Evolutionary conservation across 345 rosid genomes (phyloP).

Genomic region (Populus davidiana): DNA sequence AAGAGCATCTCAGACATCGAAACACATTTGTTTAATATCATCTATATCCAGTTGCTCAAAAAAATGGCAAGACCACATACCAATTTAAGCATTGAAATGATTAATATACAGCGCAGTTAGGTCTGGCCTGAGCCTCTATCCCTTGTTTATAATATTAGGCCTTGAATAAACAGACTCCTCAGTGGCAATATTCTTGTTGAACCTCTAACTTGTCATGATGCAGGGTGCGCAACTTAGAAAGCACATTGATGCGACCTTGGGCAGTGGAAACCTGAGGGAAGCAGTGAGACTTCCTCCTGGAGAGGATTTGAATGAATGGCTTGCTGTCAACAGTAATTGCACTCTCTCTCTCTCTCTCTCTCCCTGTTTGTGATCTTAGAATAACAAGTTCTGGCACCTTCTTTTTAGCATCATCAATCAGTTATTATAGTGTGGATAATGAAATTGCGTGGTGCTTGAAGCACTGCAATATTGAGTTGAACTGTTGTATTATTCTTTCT

Average conservation of each 20-base stretch:
- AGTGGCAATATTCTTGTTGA: background rate
- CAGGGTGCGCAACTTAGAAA: conserved; percentile 97
- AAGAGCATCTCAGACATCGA: background rate
- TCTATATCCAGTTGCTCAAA: background rate
- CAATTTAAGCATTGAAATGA: conserved; percentile 2
- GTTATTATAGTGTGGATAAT: background rate
- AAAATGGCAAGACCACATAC: background rate
- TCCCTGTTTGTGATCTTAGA: background rate
- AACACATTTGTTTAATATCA: background rate
- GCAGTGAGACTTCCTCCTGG: conserved; percentile 99
- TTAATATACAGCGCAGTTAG: background rate
- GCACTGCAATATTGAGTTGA: background rate
- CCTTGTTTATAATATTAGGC: background rate
- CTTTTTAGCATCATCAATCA: background rate
- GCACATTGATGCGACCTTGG: conserved; percentile 96
- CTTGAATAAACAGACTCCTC: background rate
- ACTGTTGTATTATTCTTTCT: background rate
- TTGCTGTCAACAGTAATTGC: conserved; percentile 83
- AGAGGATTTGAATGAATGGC: conserved; percentile 98
- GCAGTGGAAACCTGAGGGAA: conserved; percentile 98
- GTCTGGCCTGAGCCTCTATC: conserved; percentile 4
- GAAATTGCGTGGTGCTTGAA: background rate
- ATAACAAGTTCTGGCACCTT: background rate
- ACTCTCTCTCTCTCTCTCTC: conserved; percentile 14
- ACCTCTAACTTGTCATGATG: conserved; percentile 22